phyloP scores from a whole-genome alignment of 306 rosid species.

The Malus orientalis region DNA sequence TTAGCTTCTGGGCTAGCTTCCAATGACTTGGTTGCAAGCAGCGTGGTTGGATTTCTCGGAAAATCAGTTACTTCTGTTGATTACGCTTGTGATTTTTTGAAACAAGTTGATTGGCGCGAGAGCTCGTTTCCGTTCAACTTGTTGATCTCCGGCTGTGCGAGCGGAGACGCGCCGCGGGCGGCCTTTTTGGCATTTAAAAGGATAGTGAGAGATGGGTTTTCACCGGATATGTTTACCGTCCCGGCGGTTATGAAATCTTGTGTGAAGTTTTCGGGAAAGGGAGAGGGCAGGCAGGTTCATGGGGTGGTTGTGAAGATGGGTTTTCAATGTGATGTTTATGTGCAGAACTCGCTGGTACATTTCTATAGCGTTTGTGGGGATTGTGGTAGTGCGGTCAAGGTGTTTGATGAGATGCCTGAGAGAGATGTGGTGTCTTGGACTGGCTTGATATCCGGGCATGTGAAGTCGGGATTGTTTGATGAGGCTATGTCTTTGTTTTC shows the following conservation, averaged over 20 bases:
- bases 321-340: slow-evolving; percentile 41
- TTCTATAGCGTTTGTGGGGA: slow-evolving; percentile 52
- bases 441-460: slow-evolving; percentile 60
- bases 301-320: slow-evolving; percentile 39
- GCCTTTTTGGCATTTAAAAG: slow-evolving; percentile 37
- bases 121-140: slow-evolving; percentile 64
- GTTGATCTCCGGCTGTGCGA: slow-evolving; percentile 37
- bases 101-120: slow-evolving; percentile 50
- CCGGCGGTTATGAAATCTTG: slow-evolving; percentile 72
- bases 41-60: slow-evolving; percentile 45
- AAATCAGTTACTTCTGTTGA: slow-evolving; percentile 28
- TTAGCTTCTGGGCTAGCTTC: slow-evolving; percentile 44
- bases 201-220: slow-evolving; percentile 51
- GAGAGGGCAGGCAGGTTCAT: slow-evolving; percentile 60
- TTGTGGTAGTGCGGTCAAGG: slow-evolving; percentile 31
- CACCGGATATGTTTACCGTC: slow-evolving; percentile 56
- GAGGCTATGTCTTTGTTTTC: slow-evolving; percentile 38
- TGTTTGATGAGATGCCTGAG: slow-evolving; percentile 68
- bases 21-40: slow-evolving; percentile 40
- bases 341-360: slow-evolving; percentile 53
- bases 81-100: slow-evolving; percentile 57
- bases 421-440: slow-evolving; percentile 87
- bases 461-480: slow-evolving; percentile 40
- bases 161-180: slow-evolving; percentile 29
- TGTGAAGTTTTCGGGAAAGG: slow-evolving; percentile 47